Percentiles rank a stretch among this genome's conserved stretches.
Conservation (phyloP, 352 stramenopile species). For the Phytophthora rubi region DNA sequence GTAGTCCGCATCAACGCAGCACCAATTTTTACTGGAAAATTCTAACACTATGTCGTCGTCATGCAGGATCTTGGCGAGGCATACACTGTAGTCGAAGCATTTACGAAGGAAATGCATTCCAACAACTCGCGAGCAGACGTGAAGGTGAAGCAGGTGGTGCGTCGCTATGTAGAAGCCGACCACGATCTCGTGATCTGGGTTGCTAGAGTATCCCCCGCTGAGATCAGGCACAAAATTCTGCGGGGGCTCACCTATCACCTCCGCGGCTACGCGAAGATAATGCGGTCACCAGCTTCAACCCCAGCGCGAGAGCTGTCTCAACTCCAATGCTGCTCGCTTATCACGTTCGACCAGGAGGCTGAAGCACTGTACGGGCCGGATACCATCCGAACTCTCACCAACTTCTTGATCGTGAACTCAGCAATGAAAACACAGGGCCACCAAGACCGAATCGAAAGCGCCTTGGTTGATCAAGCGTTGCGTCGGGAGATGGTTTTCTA, state of each 20-base stretch:
- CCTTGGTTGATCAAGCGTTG: slow-evolving; percentile 5
- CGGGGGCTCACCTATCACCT: slow-evolving; percentile 12
- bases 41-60: neutral
- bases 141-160: slow-evolving; percentile 28
- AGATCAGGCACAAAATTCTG: slow-evolving; percentile 29
- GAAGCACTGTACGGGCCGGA: slow-evolving; percentile 3
- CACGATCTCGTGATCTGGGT: slow-evolving; percentile 40
- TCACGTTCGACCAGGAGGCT: slow-evolving; percentile 13
- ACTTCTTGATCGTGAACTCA: slow-evolving; percentile 9
- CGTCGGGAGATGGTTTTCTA: slow-evolving; percentile 19
- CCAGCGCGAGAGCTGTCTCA: slow-evolving; percentile 8
- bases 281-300: slow-evolving; percentile 9
- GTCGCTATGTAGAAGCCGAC: slow-evolving; percentile 29
- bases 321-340: slow-evolving; percentile 13
- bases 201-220: slow-evolving; percentile 21
- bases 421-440: slow-evolving; percentile 9
- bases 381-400: slow-evolving; percentile 6
- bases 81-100: slow-evolving; percentile 37
- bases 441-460: slow-evolving; percentile 6
- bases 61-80: slow-evolving; percentile 25
- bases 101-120: slow-evolving; percentile 24
- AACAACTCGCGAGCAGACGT: slow-evolving; percentile 30
- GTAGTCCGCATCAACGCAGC: slow-evolving; percentile 4
- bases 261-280: slow-evolving; percentile 6
- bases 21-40: neutral